Evolutionary conservation across 2,329 filamentous ascomycete genomes (phyloP).

Genomic region (Fusarium coicis): DNA sequence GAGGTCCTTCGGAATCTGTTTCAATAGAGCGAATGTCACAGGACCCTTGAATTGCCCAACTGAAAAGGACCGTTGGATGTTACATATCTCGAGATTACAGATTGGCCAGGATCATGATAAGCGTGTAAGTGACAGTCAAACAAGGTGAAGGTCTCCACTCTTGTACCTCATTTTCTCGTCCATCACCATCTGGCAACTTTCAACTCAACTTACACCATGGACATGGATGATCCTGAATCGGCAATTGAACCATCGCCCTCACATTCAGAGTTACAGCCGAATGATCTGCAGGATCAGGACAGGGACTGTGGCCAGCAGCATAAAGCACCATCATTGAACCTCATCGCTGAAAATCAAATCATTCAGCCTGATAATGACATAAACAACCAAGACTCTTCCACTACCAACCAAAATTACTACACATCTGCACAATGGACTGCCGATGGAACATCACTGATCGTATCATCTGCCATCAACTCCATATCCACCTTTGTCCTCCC

Average conservation of each 20-base stretch:
- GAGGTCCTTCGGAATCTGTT: not conserved
- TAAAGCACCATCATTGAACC: constrained; percentile 26
- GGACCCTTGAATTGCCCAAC: not conserved
- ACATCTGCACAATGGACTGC: constrained; percentile 62
- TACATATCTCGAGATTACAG: constrained; percentile 1
- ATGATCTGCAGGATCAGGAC: constrained; percentile 5
- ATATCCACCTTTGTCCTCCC: constrained; percentile 69
- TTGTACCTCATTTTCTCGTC: constrained; percentile 26
- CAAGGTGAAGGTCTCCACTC: constrained; percentile 15
- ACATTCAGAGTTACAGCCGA: not conserved
- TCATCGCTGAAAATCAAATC: constrained; percentile 34
- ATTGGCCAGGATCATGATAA: constrained; percentile 17
- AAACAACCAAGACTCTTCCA: not conserved
- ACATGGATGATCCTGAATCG: constrained; percentile 34
- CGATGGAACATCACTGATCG: constrained; percentile 68
- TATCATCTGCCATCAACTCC: constrained; percentile 63
- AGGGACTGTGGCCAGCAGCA: not conserved
- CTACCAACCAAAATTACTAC: constrained; percentile 46
- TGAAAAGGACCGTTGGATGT: not conserved
- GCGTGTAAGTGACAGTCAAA: constrained; percentile 19
- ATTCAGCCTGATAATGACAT: constrained; percentile 2
- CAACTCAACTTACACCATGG: constrained; percentile 37
- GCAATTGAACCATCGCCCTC: constrained; percentile 8
- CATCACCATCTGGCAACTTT: constrained; percentile 34
- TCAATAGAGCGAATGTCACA: not conserved